phyloP scores from a whole-genome alignment of 2,329 filamentous ascomycete genomes.

The Cryphonectria radicalis region DNA sequence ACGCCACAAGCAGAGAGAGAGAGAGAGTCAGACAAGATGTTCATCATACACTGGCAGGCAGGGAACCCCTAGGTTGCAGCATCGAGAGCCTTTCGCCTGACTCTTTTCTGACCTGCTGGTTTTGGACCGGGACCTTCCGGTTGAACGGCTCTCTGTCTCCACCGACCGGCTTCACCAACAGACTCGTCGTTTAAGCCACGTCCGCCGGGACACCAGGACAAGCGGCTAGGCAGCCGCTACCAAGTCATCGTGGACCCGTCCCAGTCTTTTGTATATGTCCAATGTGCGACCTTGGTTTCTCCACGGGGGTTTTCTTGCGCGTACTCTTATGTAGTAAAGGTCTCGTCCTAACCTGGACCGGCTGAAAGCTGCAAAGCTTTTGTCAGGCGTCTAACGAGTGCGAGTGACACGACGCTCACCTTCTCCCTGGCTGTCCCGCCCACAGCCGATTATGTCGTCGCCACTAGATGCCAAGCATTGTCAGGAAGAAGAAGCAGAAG shows the following conservation, averaged over 20 bases:
- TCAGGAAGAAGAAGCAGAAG: background rate
- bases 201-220: background rate
- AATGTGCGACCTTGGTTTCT: background rate
- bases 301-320: background rate
- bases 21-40: background rate
- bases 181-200: background rate
- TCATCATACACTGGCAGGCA: background rate
- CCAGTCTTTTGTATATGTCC: background rate
- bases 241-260: background rate
- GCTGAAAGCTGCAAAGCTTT: background rate
- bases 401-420: background rate
- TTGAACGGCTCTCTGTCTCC: slow-evolving; percentile 3
- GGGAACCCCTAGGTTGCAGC: slow-evolving; percentile 13
- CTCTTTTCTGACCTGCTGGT: background rate
- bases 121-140: background rate
- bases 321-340: background rate
- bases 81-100: slow-evolving; percentile 14
- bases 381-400: background rate
- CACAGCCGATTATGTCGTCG: background rate
- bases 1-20: background rate
- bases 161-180: background rate
- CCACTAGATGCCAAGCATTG: background rate
- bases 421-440: background rate
- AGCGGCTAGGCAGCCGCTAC: background rate
- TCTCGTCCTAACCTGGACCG: background rate